Base-by-base conservation (phyloP, 2,329 filamentous ascomycete species). In the Curvularia eragrostidis region DNA sequence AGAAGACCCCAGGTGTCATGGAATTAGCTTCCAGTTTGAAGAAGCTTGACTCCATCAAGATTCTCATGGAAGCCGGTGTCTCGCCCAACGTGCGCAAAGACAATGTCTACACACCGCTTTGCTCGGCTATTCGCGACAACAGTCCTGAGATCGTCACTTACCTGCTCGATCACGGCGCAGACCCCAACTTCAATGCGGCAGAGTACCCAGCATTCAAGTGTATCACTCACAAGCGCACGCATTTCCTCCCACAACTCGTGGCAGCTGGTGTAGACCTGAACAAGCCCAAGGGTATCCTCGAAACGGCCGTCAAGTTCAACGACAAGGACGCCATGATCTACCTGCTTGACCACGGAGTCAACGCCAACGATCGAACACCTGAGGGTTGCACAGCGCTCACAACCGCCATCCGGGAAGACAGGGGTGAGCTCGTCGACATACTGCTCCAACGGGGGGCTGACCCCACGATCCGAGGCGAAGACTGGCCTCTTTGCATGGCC, bases 401-500 rank as follows among this genome's bases (percentile, higher is more conserved):
- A 0, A 89, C 87, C 0, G 88, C 88, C 3, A 89, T 90, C 58
- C 81, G 82, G 5, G 85, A 88, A 52, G 81, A 86, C 68, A 82
- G 83, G 2, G 69, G 79, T 23, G 86, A 89, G 5, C 79, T 89
- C 64, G 82, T 90, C 21, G 84, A 88, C 38, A 71, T 83, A 10
- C 80, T 89, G 1, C 79, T 89, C 6, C 72, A 78, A 3, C 80
- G 84, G 26, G 87, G 87, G 10, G 87, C 86, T 0, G 85, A 89
- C 59, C 85, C 87, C 4, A 84, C 84, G 53, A 76, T 88, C 18
- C 82, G 87, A 13, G 88, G 88, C 32, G 81, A 89, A 66, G 87
- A 90, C 69, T 91, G 88, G 88, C 89, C 89, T 0, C 80, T 90
- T 10, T 87, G 84, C 72, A 87, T 91, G 84, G 87, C 88, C 0